These are phyloP conservation scores for Rhizopogon sp. DNA, from an alignment of 768 basidiomycete species.

Conservation along the genomic window DNA sequence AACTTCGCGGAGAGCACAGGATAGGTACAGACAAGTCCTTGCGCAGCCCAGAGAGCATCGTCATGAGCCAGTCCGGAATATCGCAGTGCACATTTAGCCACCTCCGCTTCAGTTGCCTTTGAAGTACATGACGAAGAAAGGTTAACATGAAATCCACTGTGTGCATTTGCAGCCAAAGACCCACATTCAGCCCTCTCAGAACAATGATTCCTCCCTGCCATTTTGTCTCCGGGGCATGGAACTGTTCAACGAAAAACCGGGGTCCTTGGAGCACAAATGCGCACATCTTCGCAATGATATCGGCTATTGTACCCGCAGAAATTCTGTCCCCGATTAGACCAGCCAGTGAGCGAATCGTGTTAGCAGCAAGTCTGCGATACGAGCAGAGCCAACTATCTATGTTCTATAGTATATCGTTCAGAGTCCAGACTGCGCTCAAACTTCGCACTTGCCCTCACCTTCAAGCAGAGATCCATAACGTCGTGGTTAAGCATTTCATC, in stretches of 20 bases:
- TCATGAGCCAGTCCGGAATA: constrained; percentile 23
- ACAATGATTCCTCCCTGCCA: constrained; percentile 5
- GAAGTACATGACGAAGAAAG: background rate
- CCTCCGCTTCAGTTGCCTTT: constrained; percentile 1
- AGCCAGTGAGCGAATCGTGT: constrained; percentile 14
- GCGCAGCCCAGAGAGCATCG: constrained; percentile 4
- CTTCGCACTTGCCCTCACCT: constrained; percentile 8
- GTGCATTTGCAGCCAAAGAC: background rate
- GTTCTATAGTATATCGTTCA: constrained; percentile 8
- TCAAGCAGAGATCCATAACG: constrained; percentile 16
- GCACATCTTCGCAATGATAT: constrained; percentile 19
- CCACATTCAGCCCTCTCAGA: constrained; percentile 1
- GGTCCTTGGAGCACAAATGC: constrained; percentile 21
- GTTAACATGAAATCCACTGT: background rate
- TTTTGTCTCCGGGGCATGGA: constrained; percentile 9
- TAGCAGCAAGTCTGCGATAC: constrained; percentile 16
- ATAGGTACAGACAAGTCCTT: constrained; percentile 8
- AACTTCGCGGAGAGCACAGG: constrained; percentile 4
- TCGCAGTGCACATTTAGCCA: constrained; percentile 20
- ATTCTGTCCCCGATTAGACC: constrained; percentile 18
- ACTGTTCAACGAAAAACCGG: constrained; percentile 13
- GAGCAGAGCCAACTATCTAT: constrained; percentile 14
- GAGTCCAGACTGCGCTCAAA: background rate
- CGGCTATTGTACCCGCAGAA: constrained; percentile 12
- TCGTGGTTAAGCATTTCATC: constrained; percentile 17